Base-by-base conservation (phyloP, 352 stramenopile genomes). In the Globisporangium iwayamae region DNA sequence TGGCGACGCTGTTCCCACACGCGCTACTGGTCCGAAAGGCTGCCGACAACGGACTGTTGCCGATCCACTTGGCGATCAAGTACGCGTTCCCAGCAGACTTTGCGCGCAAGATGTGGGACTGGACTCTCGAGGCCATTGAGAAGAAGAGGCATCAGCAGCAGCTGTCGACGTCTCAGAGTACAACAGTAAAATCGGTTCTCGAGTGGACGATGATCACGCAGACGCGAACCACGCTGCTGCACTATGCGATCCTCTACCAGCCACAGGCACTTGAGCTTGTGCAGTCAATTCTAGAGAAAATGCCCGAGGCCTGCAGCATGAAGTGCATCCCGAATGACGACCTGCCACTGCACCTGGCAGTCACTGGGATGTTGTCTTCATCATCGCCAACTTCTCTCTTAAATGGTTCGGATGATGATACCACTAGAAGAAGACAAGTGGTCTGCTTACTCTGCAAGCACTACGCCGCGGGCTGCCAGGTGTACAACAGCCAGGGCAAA, bases 161-260 rank as follows among this genome's bases (percentile, higher is more conserved):
- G 16, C 0, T 30, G 13, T 36, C 13, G 47, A 61, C 16, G 10
- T 22, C 32, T 25, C 20, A 38, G 6, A 5, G 34, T 0, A 14
- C 6, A 5, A 22, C 25, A 38, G n/a, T 4, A 20, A 39, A 3
- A 4, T 10, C 50, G 1, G n/a, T 69, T 5, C 48, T 76, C 14
- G 46, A 56, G 34, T 51, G 59, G 38, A 74, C 65, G 14, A 83
- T 71, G 22, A 74, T 88, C 32, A 9, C 34, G 14, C 65, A 51
- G 2, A 86, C 72, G 8, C 59, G 63, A 16, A 85, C 71, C 22
- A 87, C 83, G 7, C 64, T 90, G 14, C 59, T 92, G 32, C 83
- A 90, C 20, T 92, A 87, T 34, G 69, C 64, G 11, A 56, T 90
- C 7, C 55, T 90, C 0, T 77, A 90, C 58, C 71, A 81, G 6